Evolutionary conservation across 2,329 filamentous ascomycete species (phyloP), one percentile per base, ranked within the genome.

Genomic region (Pseudonectria buxi): DNA sequence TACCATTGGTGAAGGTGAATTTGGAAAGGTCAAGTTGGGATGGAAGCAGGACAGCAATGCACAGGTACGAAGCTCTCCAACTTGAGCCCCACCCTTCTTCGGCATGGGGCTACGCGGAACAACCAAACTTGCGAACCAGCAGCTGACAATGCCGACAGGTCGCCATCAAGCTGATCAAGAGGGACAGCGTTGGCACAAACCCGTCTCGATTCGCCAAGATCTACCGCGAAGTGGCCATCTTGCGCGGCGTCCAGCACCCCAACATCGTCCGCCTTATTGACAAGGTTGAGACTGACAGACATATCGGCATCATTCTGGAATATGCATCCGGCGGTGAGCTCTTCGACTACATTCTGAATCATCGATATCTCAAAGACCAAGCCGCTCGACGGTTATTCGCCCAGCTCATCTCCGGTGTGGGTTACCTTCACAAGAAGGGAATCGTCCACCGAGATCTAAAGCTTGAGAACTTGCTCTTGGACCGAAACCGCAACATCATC

Each of bases 371-470:
- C 18, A 96, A 96, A 59, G 92, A 98, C 59, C 81, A 87, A 45
- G 81, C 89, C 3, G 92, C 92, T 24, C 81, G 92, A 38, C 79
- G 89, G 35, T 68, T 98, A 22, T 98, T 98, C 58, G 90, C 92
- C 14, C 92, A 98, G 64, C 75, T 98, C 28, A 83, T 98, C 10
- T 96, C 90, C 6, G 92, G 92, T 28, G 92, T 98, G 10, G 92
- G 92, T 25, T 98, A 98, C 63, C 70, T 98, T 39, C 92, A 98
- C 67, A 95, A 95, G 64, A 96, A 95, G 66, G 92, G 92, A 42
- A 98, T 98, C 49, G 92, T 98, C 11, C 92, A 98, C 60, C 82
- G 92, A 53, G 92, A 98, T 65, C 66, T 98, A 47, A 98, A 98
- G 65, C 72, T 98, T 30, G 92, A 98, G 65, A 98, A 98, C 56